Conservation (phyloP, 164 flowering plant genomes). For the Dillenia suffruticosa region DNA sequence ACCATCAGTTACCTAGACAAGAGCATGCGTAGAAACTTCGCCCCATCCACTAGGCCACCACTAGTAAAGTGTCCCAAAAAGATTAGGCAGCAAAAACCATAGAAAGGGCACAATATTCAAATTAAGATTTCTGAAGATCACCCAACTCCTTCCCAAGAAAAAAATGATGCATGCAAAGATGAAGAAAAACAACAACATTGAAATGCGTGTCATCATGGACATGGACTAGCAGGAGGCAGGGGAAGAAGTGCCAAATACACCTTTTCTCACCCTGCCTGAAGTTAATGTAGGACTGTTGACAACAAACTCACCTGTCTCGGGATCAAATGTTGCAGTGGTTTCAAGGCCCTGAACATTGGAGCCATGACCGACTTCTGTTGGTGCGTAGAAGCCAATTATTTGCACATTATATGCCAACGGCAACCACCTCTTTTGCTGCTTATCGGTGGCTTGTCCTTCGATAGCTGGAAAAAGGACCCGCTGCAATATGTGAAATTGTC, state of each 20-base stretch:
- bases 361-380: conserved; percentile 99
- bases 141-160: too few relatives aligned
- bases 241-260: not conserved
- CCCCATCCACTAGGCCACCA: conserved; percentile 99
- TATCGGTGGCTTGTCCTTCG: conserved; percentile 94
- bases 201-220: too few relatives aligned
- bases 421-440: conserved; percentile 92
- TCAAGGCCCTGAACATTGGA: conserved; percentile 99
- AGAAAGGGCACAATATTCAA: too few relatives aligned
- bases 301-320: conserved; percentile 77
- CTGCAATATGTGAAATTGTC: conserved; percentile 21
- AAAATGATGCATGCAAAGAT: too few relatives aligned
- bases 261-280: conserved; percentile 79
- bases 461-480: conserved; percentile 95
- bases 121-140: too few relatives aligned
- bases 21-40: conserved; percentile 90
- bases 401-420: conserved; percentile 94
- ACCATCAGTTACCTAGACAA: conserved; percentile 64
- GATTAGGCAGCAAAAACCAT: not conserved
- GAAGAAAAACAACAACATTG: too few relatives aligned
- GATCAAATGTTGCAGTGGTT: conserved; percentile 96
- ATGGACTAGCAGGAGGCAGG: too few relatives aligned
- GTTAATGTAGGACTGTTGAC: conserved; percentile 92
- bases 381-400: conserved; percentile 98
- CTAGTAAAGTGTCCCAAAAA: conserved; percentile 23